A percentile compares a stretch with the other conserved stretches of the same genome.
These are phyloP conservation scores for Sporothrix phasma DNA, from an alignment of 2,329 filamentous ascomycete genomes.

Conservation along the genomic window DNA sequence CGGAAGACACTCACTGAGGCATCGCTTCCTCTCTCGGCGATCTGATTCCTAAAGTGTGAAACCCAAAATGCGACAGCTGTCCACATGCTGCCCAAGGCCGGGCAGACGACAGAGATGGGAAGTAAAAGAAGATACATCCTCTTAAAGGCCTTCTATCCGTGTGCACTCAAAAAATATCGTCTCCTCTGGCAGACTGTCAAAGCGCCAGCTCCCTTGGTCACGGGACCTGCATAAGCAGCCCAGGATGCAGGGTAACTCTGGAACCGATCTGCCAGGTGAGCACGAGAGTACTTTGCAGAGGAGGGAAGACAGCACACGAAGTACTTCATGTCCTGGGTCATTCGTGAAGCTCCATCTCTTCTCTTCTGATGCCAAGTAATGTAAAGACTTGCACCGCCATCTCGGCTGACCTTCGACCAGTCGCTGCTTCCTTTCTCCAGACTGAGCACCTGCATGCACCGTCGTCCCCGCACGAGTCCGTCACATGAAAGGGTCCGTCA, in stretches of 20 bases:
- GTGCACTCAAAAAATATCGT: not conserved
- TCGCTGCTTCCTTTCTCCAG: not conserved
- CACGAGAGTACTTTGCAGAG: too few relatives aligned
- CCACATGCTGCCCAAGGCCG: not conserved
- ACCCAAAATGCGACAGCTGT: not conserved
- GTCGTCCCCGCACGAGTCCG: not conserved
- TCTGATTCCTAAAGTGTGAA: not conserved
- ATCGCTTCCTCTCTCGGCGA: too few relatives aligned
- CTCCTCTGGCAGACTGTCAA: not conserved
- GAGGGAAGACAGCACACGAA: too few relatives aligned
- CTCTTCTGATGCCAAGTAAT: too few relatives aligned
- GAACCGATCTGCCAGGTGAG: not conserved
- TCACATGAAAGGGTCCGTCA: not conserved
- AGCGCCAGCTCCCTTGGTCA: not conserved
- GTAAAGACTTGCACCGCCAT: too few relatives aligned
- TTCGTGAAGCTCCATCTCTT: too few relatives aligned
- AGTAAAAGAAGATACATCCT: not conserved
- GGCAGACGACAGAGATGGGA: not conserved
- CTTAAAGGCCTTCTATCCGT: not conserved
- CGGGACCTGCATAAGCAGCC: conserved; percentile 6
- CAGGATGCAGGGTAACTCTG: not conserved
- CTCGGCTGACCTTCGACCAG: not conserved
- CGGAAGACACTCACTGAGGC: too few relatives aligned
- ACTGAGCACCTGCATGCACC: not conserved
- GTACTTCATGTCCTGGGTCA: too few relatives aligned